phyloP scores from a whole-genome alignment of 2,329 filamentous ascomycete species.

The Claviceps sp. region DNA sequence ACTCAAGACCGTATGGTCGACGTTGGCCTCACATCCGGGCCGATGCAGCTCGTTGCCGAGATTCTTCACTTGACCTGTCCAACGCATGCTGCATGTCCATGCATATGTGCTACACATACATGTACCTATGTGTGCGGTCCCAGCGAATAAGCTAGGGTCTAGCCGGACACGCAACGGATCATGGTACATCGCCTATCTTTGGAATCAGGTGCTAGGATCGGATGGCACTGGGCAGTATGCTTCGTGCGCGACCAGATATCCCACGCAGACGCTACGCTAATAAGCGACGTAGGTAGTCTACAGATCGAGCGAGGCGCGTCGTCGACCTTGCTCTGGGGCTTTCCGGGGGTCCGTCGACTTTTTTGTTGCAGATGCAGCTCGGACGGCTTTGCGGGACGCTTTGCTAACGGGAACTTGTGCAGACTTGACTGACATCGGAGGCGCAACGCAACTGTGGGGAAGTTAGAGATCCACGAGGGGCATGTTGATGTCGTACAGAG shows the following conservation, averaged over 20 bases:
- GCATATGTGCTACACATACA: background rate
- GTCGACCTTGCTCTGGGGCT: background rate
- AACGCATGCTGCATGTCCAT: too few species aligned
- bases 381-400: too few species aligned
- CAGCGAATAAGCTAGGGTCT: background rate
- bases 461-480: too few species aligned
- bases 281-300: too few species aligned
- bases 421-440: too few species aligned
- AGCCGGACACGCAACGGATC: background rate
- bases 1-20: background rate
- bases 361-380: too few species aligned
- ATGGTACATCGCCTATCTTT: background rate
- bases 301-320: background rate
- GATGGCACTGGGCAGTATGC: background rate
- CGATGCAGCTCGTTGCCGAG: background rate
- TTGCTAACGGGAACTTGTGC: too few species aligned
- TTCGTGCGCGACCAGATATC: background rate
- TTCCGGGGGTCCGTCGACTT: background rate
- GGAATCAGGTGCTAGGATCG: background rate
- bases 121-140: background rate
- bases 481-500: too few species aligned
- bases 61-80: background rate
- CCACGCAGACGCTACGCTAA: background rate
- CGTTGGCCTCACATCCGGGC: background rate
- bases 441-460: too few species aligned